These are phyloP conservation scores for Cladosporium oxysporum DNA, from an alignment of 2,329 filamentous ascomycete species.

Conservation along the genomic window DNA sequence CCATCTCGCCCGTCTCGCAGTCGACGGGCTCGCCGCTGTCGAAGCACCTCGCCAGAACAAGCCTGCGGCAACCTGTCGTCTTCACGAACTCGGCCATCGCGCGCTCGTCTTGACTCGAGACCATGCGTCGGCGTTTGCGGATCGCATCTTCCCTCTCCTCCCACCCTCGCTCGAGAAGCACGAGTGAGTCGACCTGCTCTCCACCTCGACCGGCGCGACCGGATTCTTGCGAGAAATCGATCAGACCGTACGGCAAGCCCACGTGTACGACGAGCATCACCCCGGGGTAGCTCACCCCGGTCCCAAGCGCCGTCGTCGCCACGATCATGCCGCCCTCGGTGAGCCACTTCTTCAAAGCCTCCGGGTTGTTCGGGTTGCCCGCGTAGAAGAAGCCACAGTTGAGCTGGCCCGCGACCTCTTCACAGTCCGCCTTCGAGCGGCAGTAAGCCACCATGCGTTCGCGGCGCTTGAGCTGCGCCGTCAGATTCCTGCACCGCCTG, in stretches of 20 bases:
- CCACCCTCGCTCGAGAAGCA: slow-evolving; percentile 7
- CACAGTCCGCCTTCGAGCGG: slow-evolving; percentile 22
- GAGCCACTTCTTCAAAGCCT: slow-evolving; percentile 21
- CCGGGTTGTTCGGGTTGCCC: slow-evolving; percentile 8
- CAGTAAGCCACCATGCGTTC: slow-evolving; percentile 25
- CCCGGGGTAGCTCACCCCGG: too few species aligned
- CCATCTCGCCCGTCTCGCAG: background rate
- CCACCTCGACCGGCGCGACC: slow-evolving; percentile 21
- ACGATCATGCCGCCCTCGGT: slow-evolving; percentile 24
- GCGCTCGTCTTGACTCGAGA: too few species aligned
- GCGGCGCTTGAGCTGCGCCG: too few species aligned
- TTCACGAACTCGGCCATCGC: slow-evolving; percentile 8
- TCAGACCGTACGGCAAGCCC: slow-evolving; percentile 22
- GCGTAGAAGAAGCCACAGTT: slow-evolving; percentile 24
- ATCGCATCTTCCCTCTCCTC: slow-evolving; percentile 1
- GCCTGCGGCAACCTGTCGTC: background rate
- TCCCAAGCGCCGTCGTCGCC: slow-evolving; percentile 26
- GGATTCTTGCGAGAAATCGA: slow-evolving; percentile 26
- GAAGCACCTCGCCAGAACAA: slow-evolving; percentile 3
- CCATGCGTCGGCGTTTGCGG: background rate
- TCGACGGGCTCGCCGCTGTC: background rate
- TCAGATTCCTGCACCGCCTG: too few species aligned
- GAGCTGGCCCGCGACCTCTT: slow-evolving; percentile 21
- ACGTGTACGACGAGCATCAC: slow-evolving; percentile 23
- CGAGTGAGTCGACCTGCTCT: slow-evolving; percentile 22